A percentile compares a stretch with the other conserved stretches of the same genome.
phyloP scores from a whole-genome alignment of 2,329 filamentous ascomycete species.

The Epichloe bromicola region DNA sequence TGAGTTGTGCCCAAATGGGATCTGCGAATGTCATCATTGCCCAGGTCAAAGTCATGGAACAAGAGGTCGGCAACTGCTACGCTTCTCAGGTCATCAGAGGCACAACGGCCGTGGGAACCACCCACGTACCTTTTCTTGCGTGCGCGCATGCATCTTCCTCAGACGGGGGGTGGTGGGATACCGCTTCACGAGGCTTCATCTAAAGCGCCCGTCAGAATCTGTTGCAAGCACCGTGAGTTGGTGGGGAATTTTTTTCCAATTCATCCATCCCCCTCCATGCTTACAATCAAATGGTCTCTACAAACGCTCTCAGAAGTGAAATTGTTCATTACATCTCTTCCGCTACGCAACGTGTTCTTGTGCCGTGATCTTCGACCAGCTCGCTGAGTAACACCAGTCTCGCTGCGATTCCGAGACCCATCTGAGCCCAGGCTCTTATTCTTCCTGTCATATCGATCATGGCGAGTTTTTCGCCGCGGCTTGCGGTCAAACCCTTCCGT shows the following conservation, averaged over 20 bases:
- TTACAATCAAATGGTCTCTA: constrained; percentile 3
- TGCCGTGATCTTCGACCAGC: background rate
- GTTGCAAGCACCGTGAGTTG: background rate
- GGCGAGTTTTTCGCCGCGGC: constrained; percentile 9
- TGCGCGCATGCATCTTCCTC: background rate
- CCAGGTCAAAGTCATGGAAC: constrained; percentile 3
- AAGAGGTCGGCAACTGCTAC: constrained; percentile 2
- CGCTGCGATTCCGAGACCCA: background rate
- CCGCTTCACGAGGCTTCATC: constrained; percentile 3
- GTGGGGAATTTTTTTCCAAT: too few relatives aligned
- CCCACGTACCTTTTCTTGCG: background rate
- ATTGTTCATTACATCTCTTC: constrained; percentile 37
- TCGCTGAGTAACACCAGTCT: background rate
- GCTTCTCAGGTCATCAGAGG: background rate
- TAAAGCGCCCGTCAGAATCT: background rate
- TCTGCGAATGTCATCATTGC: background rate
- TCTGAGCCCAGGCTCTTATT: background rate
- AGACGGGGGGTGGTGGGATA: background rate
- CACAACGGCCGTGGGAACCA: background rate
- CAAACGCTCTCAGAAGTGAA: constrained; percentile 32
- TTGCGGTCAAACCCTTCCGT: constrained; percentile 5
- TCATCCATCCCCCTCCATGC: background rate
- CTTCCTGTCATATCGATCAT: constrained; percentile 8
- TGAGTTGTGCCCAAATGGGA: background rate
- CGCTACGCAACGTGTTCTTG: constrained; percentile 19